These are phyloP conservation scores for Aspergillus sp. DNA, from an alignment of 2,329 filamentous ascomycete species.

Conservation along the genomic window DNA sequence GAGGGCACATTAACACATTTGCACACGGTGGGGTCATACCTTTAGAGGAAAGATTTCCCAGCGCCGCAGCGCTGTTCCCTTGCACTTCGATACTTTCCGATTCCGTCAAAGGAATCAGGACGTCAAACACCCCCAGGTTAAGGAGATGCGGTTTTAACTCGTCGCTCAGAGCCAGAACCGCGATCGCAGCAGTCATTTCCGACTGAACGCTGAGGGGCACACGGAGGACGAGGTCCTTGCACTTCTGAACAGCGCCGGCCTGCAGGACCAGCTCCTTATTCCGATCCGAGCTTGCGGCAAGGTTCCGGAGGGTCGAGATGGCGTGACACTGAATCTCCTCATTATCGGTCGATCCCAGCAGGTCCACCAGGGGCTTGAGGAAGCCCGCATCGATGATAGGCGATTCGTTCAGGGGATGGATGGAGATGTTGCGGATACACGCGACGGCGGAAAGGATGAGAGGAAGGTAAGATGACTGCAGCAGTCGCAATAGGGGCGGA, in stretches of 20 bases:
- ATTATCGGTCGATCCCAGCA: conserved; percentile 92
- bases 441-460: conserved; percentile 95
- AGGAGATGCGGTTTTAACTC: conserved; percentile 91
- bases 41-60: conserved; percentile 96
- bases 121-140: conserved; percentile 91
- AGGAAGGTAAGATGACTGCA: conserved; percentile 93
- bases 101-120: conserved; percentile 90
- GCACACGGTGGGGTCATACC: conserved; percentile 55
- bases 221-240: conserved; percentile 92
- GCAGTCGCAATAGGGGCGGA: conserved; percentile 77
- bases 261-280: conserved; percentile 98
- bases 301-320: conserved; percentile 91
- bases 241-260: conserved; percentile 95
- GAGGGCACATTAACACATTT: background rate
- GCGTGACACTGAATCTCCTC: conserved; percentile 99
- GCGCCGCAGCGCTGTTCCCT: conserved; percentile 92
- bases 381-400: conserved; percentile 98
- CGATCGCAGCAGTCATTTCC: conserved; percentile 99
- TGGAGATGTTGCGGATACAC: conserved; percentile 98
- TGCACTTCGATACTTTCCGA: conserved; percentile 97
- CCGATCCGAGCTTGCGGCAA: conserved; percentile 93
- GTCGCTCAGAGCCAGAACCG: conserved; percentile 90
- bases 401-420: conserved; percentile 95
- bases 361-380: conserved; percentile 86
- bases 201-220: conserved; percentile 94